Evolutionary conservation across 169 alveolate genomes (phyloP).

Genomic region (Perkinsus chesapeaki): DNA sequence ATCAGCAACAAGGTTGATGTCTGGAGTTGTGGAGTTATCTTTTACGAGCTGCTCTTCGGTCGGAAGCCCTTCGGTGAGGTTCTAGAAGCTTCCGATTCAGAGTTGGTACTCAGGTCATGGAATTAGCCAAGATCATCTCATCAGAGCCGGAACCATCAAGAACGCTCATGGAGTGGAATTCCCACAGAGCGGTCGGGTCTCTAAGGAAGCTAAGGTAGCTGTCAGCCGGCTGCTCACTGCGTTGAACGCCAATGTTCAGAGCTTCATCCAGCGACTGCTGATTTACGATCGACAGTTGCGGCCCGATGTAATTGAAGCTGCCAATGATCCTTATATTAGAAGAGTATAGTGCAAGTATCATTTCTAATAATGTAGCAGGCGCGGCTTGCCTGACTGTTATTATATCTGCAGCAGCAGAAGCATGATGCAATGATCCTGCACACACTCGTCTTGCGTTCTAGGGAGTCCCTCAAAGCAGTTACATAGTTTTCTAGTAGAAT

Average conservation of each 20-base stretch:
- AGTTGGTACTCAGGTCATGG: neutral
- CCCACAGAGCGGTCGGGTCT: neutral
- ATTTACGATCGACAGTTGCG: neutral
- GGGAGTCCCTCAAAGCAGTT: too few relatives aligned
- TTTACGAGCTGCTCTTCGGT: conserved; percentile 71
- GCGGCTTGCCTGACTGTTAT: neutral
- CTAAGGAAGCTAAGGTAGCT: neutral
- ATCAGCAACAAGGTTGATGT: conserved; percentile 74
- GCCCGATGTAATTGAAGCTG: neutral
- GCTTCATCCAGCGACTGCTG: neutral
- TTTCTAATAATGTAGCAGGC: neutral
- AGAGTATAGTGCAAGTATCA: neutral
- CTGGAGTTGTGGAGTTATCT: conserved; percentile 80
- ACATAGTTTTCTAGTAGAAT: too few relatives aligned
- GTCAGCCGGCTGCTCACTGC: neutral
- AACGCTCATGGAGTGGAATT: neutral
- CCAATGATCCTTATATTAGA: neutral
- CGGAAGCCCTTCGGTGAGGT: conserved; percentile 68
- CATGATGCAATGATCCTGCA: neutral
- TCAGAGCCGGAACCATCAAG: neutral
- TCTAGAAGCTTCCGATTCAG: conserved; percentile 38
- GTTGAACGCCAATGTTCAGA: neutral
- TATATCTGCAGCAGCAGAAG: neutral
- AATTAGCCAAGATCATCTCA: neutral
- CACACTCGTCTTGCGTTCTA: too few relatives aligned